Evolutionary conservation across 2,329 filamentous ascomycete species (phyloP).

Genomic region (Conoideocrella luteorostrata): DNA sequence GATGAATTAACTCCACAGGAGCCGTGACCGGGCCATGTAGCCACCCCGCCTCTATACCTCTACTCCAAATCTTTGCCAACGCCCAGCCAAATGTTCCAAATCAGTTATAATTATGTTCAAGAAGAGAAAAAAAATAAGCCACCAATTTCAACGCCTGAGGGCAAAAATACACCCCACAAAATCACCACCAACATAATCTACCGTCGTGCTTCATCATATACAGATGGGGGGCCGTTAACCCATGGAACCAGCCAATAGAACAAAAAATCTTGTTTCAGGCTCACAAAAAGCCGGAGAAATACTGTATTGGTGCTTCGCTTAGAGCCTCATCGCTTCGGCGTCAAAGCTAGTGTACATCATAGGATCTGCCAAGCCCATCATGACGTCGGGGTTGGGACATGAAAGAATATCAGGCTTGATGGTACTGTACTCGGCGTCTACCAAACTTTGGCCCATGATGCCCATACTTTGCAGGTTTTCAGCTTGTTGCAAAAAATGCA

Average conservation of each 20-base stretch:
- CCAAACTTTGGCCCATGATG: slow-evolving; percentile 42
- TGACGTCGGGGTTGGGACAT: slow-evolving; percentile 46
- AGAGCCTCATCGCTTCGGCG: slow-evolving; percentile 36
- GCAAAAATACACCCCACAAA: neutral
- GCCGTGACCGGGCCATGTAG: neutral
- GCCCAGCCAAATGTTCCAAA: neutral
- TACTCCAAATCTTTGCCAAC: neutral
- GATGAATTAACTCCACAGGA: no score
- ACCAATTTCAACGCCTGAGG: no score
- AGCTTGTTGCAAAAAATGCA: slow-evolving; percentile 38
- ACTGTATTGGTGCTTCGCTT: no score
- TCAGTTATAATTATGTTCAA: no score
- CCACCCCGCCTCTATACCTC: neutral
- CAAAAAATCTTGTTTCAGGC: no score
- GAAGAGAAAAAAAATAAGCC: no score
- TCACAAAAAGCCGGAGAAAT: no score
- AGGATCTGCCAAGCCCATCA: slow-evolving; percentile 51
- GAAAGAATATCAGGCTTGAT: slow-evolving; percentile 51
- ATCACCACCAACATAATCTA: neutral
- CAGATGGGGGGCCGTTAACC: neutral
- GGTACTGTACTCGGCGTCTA: slow-evolving; percentile 46
- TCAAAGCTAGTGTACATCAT: slow-evolving; percentile 53
- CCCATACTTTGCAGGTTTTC: slow-evolving; percentile 33
- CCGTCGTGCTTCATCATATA: neutral
- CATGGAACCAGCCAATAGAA: no score